Percentiles rank a stretch among this genome's conserved stretches.
phyloP scores from a whole-genome alignment of 2,329 filamentous ascomycete genomes.

The Ophiostoma triangulosporum region DNA sequence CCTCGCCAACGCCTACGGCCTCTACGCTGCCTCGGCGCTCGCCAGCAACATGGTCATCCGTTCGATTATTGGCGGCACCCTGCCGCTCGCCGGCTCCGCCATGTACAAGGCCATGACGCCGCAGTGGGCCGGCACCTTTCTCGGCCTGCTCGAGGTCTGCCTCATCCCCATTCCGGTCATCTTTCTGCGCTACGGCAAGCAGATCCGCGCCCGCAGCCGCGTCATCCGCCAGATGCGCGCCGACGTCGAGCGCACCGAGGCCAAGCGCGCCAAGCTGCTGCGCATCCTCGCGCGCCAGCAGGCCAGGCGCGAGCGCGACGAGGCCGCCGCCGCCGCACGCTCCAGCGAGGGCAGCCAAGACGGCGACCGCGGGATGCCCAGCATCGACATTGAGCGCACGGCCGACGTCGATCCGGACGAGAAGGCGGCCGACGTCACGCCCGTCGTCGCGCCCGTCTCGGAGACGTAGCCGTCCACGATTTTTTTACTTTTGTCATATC shows the following conservation, averaged over 20 bases:
- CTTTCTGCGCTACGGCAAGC: slow-evolving; percentile 47
- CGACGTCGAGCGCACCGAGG: slow-evolving; percentile 16
- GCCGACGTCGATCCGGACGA: slow-evolving; percentile 1
- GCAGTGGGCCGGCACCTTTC: slow-evolving; percentile 60
- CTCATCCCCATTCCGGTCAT: slow-evolving; percentile 64
- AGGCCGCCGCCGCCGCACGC: not conserved
- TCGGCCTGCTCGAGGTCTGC: slow-evolving; percentile 54
- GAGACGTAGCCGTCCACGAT: too few relatives aligned
- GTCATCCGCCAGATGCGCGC: slow-evolving; percentile 30
- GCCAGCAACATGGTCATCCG: slow-evolving; percentile 63
- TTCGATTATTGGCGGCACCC: slow-evolving; percentile 51
- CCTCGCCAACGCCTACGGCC: slow-evolving; percentile 58
- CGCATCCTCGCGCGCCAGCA: slow-evolving; percentile 12
- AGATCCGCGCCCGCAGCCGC: slow-evolving; percentile 32
- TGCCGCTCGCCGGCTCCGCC: slow-evolving; percentile 58
- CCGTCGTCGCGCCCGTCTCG: not conserved
- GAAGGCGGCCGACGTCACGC: not conserved
- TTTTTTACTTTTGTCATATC: not conserved
- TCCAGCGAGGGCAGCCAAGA: not conserved
- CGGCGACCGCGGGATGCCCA: not conserved
- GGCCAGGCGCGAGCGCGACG: slow-evolving; percentile 4
- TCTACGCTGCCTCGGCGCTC: slow-evolving; percentile 64
- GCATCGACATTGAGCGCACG: slow-evolving; percentile 6
- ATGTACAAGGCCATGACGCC: slow-evolving; percentile 56
- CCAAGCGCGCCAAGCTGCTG: slow-evolving; percentile 2